Percentiles rank a stretch among this genome's conserved stretches.
Evolutionary conservation across 768 basidiomycete species (phyloP).

Genomic region (Auricularia cornea): DNA sequence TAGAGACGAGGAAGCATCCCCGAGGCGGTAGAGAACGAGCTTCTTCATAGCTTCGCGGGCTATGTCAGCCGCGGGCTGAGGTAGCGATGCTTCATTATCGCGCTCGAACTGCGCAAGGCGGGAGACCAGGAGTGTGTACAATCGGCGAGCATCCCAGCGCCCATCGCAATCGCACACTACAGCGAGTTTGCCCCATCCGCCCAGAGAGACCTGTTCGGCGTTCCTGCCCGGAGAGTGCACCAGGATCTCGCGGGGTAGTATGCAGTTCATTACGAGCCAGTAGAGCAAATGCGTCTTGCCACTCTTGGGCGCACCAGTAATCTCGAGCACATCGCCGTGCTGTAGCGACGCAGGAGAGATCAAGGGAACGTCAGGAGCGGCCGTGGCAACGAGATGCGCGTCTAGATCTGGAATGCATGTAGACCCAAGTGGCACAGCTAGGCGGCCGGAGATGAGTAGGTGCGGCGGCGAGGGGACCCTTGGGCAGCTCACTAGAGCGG

Average conservation of each 20-base stretch:
- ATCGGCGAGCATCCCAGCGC: slow-evolving; percentile 49
- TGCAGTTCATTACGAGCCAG: slow-evolving; percentile 48
- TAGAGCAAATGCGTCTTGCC: slow-evolving; percentile 79
- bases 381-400: background rate
- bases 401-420: background rate
- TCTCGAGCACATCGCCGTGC: slow-evolving; percentile 60
- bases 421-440: background rate
- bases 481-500: background rate
- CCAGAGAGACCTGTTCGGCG: slow-evolving; percentile 27
- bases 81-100: background rate
- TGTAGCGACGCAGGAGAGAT: slow-evolving; percentile 22
- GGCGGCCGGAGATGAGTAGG: background rate
- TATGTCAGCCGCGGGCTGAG: background rate
- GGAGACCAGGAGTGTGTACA: slow-evolving; percentile 20
- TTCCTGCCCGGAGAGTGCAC: background rate
- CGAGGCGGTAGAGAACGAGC: background rate
- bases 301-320: slow-evolving; percentile 65
- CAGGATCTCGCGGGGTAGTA: slow-evolving; percentile 35
- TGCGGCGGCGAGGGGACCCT: background rate
- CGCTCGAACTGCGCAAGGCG: background rate
- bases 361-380: background rate
- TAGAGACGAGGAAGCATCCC: background rate
- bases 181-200: slow-evolving; percentile 57
- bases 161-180: slow-evolving; percentile 65
- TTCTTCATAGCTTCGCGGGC: background rate